Evolutionary conservation across 1,284 basidiomycete species (phyloP).

Genomic region (Cutaneotrichosporon curvatum): DNA sequence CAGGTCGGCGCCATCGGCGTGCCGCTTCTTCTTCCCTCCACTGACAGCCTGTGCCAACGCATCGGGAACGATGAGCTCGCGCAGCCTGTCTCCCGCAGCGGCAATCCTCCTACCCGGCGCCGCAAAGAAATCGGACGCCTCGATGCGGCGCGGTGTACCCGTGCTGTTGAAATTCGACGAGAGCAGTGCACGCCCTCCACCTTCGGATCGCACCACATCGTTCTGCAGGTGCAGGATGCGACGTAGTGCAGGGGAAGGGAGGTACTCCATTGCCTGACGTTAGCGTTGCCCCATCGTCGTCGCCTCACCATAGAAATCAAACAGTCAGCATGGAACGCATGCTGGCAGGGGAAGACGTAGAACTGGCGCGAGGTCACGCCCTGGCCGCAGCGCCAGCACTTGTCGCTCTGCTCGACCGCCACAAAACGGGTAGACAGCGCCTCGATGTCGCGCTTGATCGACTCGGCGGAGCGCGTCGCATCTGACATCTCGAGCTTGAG

Average conservation of each 20-base stretch:
- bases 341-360: slow-evolving; percentile 97
- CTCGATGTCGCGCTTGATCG: slow-evolving; percentile 85
- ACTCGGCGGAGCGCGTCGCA: slow-evolving; percentile 81
- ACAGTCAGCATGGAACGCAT: slow-evolving; percentile 92
- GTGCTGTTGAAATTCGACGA: slow-evolving; percentile 25
- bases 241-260: slow-evolving; percentile 70
- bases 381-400: slow-evolving; percentile 72
- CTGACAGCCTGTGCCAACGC: slow-evolving; percentile 58
- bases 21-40: slow-evolving; percentile 43
- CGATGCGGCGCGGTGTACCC: slow-evolving; percentile 20
- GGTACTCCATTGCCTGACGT: slow-evolving; percentile 75
- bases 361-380: slow-evolving; percentile 80
- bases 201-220: slow-evolving; percentile 60
- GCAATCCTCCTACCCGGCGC: slow-evolving; percentile 65
- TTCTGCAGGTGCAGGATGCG: slow-evolving; percentile 76
- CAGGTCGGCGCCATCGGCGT: slow-evolving; percentile 53
- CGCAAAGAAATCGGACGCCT: slow-evolving; percentile 30
- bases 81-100: slow-evolving; percentile 77
- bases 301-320: slow-evolving; percentile 72
- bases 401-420: slow-evolving; percentile 79
- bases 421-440: slow-evolving; percentile 85
- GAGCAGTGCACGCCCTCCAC: slow-evolving; percentile 30
- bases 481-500: slow-evolving; percentile 96
- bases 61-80: slow-evolving; percentile 86
- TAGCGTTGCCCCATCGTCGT: background rate